Evolutionary conservation across 768 basidiomycete species (phyloP).

Genomic region (Podaxis sp.): DNA sequence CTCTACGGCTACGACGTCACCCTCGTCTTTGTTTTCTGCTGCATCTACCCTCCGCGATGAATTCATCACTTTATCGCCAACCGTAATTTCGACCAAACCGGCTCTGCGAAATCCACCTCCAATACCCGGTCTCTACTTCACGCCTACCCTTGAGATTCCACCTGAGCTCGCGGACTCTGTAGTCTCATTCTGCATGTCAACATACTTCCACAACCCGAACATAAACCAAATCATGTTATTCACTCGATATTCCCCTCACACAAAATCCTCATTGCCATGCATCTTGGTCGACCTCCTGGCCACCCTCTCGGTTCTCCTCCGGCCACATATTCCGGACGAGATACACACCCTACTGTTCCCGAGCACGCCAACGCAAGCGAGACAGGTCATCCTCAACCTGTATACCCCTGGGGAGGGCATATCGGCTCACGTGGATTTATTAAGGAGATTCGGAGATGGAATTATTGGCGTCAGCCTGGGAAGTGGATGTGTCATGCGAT

Average conservation of each 20-base stretch:
- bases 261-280: constrained; percentile 44
- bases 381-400: constrained; percentile 89
- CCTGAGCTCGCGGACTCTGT: constrained; percentile 50
- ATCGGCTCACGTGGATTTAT: constrained; percentile 82
- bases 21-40: constrained; percentile 17
- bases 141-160: constrained; percentile 51
- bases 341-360: constrained; percentile 67
- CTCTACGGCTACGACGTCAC: constrained; percentile 7
- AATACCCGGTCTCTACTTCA: constrained; percentile 66
- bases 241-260: constrained; percentile 38
- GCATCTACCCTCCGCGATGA: constrained; percentile 9
- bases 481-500: constrained; percentile 80
- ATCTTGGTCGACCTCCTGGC: constrained; percentile 55
- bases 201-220: constrained; percentile 49
- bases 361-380: constrained; percentile 41
- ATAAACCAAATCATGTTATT: constrained; percentile 91
- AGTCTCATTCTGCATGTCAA: constrained; percentile 49
- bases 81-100: not conserved
- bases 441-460: constrained; percentile 82
- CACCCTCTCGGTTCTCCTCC: constrained; percentile 46
- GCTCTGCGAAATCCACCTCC: constrained; percentile 38
- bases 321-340: constrained; percentile 46
- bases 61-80: not conserved
- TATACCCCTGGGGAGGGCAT: constrained; percentile 92
- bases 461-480: constrained; percentile 87